A percentile compares a stretch with the other conserved stretches of the same genome.
Evolutionary conservation across 1,284 basidiomycete species (phyloP).

Genomic region (Puccinia horiana): DNA sequence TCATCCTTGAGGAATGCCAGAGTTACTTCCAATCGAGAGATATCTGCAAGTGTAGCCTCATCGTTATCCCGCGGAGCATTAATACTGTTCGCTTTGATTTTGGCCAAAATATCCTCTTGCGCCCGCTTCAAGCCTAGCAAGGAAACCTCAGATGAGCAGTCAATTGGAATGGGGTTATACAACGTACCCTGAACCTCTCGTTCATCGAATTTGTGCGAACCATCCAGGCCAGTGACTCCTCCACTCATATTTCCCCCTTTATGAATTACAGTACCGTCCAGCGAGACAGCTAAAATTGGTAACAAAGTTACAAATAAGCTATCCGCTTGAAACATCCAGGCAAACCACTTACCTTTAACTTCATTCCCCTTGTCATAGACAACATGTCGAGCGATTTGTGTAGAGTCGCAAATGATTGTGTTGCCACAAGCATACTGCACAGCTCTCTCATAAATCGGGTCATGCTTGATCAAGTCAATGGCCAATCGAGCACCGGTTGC

Average conservation of each 20-base stretch:
- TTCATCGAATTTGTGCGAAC: constrained; percentile 85
- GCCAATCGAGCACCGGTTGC: constrained; percentile 88
- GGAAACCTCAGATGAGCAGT: constrained; percentile 1
- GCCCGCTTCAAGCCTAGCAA: constrained; percentile 63
- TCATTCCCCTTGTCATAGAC: constrained; percentile 93
- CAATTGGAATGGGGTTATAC: not conserved
- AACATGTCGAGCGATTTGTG: constrained; percentile 85
- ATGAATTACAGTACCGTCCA: constrained; percentile 96
- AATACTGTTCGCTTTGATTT: constrained; percentile 77
- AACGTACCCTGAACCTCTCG: constrained; percentile 72
- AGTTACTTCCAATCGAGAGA: constrained; percentile 75
- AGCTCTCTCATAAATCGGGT: constrained; percentile 81
- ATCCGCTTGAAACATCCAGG: not conserved
- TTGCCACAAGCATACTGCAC: constrained; percentile 96
- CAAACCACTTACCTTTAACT: constrained; percentile 74
- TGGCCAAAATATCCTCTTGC: constrained; percentile 71
- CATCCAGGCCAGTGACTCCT: constrained; percentile 74
- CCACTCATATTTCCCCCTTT: constrained; percentile 97
- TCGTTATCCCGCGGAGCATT: constrained; percentile 76
- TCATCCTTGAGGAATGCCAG: constrained; percentile 77
- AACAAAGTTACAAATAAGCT: not conserved
- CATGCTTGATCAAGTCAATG: constrained; percentile 89
- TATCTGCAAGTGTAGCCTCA: constrained; percentile 77
- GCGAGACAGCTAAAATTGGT: constrained; percentile 73
- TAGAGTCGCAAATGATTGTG: constrained; percentile 88